Evolutionary conservation across 352 stramenopile species (phyloP).

Genomic region (Thraustochytrium striatum): DNA sequence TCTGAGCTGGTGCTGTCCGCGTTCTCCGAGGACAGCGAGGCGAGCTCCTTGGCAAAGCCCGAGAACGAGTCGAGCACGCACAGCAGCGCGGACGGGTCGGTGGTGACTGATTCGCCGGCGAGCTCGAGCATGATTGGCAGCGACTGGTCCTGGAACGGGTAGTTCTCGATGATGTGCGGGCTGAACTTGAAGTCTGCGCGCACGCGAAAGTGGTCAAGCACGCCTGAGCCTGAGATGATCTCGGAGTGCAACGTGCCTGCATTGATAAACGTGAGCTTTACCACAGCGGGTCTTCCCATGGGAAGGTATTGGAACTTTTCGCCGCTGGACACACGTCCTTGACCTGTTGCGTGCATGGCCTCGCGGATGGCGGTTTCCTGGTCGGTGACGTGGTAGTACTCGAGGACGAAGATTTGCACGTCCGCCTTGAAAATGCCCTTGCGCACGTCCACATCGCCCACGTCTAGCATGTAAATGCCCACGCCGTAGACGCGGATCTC

Average conservation of each 20-base stretch:
- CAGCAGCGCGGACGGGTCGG: slow-evolving; percentile 19
- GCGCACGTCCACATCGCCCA: slow-evolving; percentile 33
- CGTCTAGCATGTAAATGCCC: slow-evolving; percentile 9
- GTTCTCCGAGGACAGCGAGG: not conserved
- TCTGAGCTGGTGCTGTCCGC: not conserved
- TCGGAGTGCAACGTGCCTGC: not conserved
- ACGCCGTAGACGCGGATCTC: slow-evolving; percentile 3
- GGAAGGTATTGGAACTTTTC: slow-evolving; percentile 13
- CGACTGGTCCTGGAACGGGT: slow-evolving; percentile 35
- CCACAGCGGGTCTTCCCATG: not conserved
- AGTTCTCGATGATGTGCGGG: not conserved
- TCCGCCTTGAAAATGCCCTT: slow-evolving; percentile 41
- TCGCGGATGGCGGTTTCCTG: slow-evolving; percentile 4
- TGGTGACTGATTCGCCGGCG: slow-evolving; percentile 24
- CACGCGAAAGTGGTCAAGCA: slow-evolving; percentile 35
- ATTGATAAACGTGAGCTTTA: slow-evolving; percentile 44
- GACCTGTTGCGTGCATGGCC: slow-evolving; percentile 27
- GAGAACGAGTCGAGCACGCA: slow-evolving; percentile 36
- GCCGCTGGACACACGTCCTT: slow-evolving; percentile 1
- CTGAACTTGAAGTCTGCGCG: slow-evolving; percentile 18
- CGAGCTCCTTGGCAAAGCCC: slow-evolving; percentile 32
- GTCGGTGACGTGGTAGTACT: slow-evolving; percentile 8
- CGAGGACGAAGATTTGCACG: slow-evolving; percentile 29
- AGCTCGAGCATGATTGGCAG: slow-evolving; percentile 14
- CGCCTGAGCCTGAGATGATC: not conserved